Evolutionary conservation across 768 basidiomycete genomes (phyloP).

Genomic region (Lanmaoa pseudosensibilis): DNA sequence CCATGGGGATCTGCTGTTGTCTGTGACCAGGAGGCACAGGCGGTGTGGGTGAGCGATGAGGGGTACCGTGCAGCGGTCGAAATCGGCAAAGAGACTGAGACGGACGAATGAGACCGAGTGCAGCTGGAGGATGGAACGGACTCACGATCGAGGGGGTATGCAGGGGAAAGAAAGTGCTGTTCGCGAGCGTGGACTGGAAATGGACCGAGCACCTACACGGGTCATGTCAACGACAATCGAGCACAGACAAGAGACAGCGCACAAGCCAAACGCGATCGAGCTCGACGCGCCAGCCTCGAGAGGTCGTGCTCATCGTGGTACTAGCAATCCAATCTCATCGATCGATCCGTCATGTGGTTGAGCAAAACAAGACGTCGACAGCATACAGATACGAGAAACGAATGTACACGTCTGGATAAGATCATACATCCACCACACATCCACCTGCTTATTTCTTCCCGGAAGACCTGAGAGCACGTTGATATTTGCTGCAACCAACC

Average conservation of each 20-base stretch:
- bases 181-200: conserved; percentile 85
- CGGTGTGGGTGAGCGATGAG: conserved; percentile 45
- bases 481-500: conserved; percentile 4
- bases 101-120: background rate
- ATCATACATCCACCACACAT: background rate
- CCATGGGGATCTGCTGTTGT: conserved; percentile 44
- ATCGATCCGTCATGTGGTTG: background rate
- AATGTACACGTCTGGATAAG: background rate
- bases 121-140: conserved; percentile 1
- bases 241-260: conserved; percentile 5
- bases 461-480: conserved; percentile 51
- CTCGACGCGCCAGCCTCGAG: conserved; percentile 23
- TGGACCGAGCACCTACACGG: conserved; percentile 69
- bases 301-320: conserved; percentile 10
- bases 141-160: conserved; percentile 68
- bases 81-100: conserved; percentile 13
- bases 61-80: conserved; percentile 43
- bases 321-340: background rate
- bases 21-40: conserved; percentile 59
- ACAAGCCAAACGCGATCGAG: conserved; percentile 33
- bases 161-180: conserved; percentile 78
- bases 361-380: background rate
- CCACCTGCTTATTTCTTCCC: conserved; percentile 59
- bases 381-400: conserved; percentile 5
- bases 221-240: background rate